Evolutionary conservation across 768 basidiomycete species (phyloP), one percentile per base, ranked within the genome.

Genomic region (Pleurotus citrinopileatus): DNA sequence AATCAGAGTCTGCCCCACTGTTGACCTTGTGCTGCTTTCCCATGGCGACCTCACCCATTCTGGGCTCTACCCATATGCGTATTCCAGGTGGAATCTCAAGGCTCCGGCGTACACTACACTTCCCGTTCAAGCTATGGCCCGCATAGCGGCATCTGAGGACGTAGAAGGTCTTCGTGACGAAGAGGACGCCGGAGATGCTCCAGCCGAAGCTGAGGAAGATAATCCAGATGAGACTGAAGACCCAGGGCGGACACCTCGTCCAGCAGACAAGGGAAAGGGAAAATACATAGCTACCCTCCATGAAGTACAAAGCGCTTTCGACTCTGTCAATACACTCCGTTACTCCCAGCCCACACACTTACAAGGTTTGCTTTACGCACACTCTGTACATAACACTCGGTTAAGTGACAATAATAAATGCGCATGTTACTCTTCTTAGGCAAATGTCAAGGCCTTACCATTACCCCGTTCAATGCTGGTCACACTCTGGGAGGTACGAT

Each of bases 281-380:
- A 84, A 84, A 74, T 87, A 77, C 68, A 76, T 97, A 56, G 80
- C 93, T 4, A 92, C 89, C 12, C 70, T 80, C 3, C 83, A 86
- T 43, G 90, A 98, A 71, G 87, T 99, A 8, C 87, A 93, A 62
- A 91, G 94, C 55, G 92, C 96, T 3, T 98, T 98, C 67, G 90
- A 95, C 59, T 84, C 84, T 3, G 80, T 98, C 59, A 97, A 90
- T 62, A 91, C 94, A 1, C 80, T 98, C 59, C 82, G 95, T 52
- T 98, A 96, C 66, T 95, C 94, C 7, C 95, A 98, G 60, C 96
- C 96, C 3, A 90, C 92, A 4, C 94, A 96, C 71, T 78, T 99
- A 26, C 89, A 92, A 78, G 95, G 95, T 92, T 62, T 67, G 74
- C 53, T 58, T 40, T 42, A 52, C 42, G 46, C 17, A 53, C 17